phyloP scores from a whole-genome alignment of 2,329 filamentous ascomycete genomes.

The Claviceps maximensis region DNA sequence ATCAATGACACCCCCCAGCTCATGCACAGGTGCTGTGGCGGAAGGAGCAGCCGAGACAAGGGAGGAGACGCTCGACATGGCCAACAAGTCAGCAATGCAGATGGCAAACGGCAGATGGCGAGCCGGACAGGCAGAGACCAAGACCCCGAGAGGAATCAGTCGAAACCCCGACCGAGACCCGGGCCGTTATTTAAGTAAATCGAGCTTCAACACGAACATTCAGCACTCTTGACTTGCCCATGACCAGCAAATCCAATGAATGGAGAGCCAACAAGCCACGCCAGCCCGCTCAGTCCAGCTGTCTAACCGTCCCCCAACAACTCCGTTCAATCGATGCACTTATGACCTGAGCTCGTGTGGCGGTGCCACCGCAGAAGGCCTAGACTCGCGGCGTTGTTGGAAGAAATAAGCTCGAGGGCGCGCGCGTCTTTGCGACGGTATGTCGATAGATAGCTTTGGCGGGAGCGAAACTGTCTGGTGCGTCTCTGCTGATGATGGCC shows the following conservation, averaged over 20 bases:
- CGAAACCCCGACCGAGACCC: background rate
- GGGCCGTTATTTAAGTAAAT: background rate
- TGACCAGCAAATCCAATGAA: background rate
- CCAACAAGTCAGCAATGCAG: background rate
- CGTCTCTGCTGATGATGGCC: too few relatives aligned
- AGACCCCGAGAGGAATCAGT: too few relatives aligned
- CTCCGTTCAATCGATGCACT: background rate
- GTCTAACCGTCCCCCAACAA: too few relatives aligned
- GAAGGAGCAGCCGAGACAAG: constrained; percentile 13
- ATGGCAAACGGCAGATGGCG: background rate
- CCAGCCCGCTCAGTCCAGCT: background rate
- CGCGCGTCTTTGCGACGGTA: too few relatives aligned
- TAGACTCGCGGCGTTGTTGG: background rate
- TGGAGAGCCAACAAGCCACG: background rate
- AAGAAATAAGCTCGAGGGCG: background rate
- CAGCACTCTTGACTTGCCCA: background rate
- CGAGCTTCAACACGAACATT: background rate
- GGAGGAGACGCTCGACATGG: constrained; percentile 6
- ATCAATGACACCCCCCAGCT: constrained; percentile 54
- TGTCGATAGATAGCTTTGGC: too few relatives aligned
- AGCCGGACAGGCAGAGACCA: too few relatives aligned
- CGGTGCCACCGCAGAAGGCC: background rate
- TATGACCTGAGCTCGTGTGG: background rate
- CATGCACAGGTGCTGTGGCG: constrained; percentile 17
- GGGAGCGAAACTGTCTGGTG: too few relatives aligned